Base-by-base conservation (phyloP, 2,329 filamentous ascomycete species). In the Triangularia verruculosa region DNA sequence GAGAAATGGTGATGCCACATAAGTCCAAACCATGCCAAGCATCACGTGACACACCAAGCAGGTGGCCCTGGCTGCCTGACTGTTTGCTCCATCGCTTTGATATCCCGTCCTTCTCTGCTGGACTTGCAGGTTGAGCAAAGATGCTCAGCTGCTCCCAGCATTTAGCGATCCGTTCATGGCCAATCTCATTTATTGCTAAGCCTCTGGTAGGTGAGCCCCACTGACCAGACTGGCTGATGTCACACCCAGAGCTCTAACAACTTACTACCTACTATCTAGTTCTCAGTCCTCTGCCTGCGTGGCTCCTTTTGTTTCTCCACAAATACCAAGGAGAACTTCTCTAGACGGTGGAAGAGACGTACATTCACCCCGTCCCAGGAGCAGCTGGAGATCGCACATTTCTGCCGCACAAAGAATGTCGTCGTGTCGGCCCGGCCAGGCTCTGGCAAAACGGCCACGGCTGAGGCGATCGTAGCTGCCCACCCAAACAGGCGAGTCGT, bases 381-480 rank as follows among this genome's bases (percentile, higher is more conserved):
- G 57, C 57, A 59, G 57, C 57, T 51, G 51, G 57, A 59, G 20
- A 59, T 59, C 39, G 57, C 57, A 59, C 20, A 59, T 51, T 13
- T 59, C 57, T 59, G 57, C 34, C 7, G 57, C 13, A 59, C 57
- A 12, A 47, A 59, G 22, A 59, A 59, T 59, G 57, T 59, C 28
- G 57, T 59, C 57, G 57, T 59, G 57, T 59, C 57, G 57, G 57
- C 57, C 51, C 57, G 57, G 57, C 57, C 57, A 59, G 57, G 57
- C 57, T 59, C 57, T 6, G 57, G 57, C 57, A 59, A 59, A 51
- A 59, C 57, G 32, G 32, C 32, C n/a, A 59, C 57, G 57, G 57
- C 57, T 59, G 57, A 59, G 57, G 57, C 57, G 47, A 59, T 59
- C 51, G 57, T 59, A 51, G 57, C 57, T 34, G 57, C 30, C 57